Conservation (phyloP, 1,139 yeast species). For the Nakaseomyces delphensis region DNA sequence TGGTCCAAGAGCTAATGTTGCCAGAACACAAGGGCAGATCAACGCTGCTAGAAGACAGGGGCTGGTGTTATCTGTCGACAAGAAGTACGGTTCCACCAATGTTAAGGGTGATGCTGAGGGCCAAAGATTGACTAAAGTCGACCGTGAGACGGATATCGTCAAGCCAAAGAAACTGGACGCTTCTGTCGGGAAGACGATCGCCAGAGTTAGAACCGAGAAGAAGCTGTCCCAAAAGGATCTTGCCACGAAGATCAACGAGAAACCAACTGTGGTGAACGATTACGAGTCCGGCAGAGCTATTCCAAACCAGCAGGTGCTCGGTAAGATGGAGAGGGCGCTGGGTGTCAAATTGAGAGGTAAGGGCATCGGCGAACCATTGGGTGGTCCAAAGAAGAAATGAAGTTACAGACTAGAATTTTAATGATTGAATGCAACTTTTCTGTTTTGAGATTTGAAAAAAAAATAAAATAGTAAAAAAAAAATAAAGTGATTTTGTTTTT, state of each 20-base stretch:
- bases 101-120: conserved; percentile 78
- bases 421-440: conserved; percentile 3
- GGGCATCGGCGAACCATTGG: conserved; percentile 83
- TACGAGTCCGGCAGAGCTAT: conserved; percentile 96
- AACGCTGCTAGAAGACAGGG: conserved; percentile 94
- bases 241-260: conserved; percentile 91
- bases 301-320: conserved; percentile 91
- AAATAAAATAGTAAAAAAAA: neutral
- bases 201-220: conserved; percentile 82
- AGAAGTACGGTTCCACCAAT: conserved; percentile 69
- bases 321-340: conserved; percentile 85
- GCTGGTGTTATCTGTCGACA: conserved; percentile 80
- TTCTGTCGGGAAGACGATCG: conserved; percentile 80
- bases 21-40: conserved; percentile 65
- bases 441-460: neutral
- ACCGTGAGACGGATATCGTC: conserved; percentile 87
- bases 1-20: conserved; percentile 82
- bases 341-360: conserved; percentile 96
- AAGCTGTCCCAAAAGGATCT: conserved; percentile 87
- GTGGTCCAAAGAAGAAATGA: conserved; percentile 36
- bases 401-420: neutral
- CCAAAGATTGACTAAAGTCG: conserved; percentile 87
- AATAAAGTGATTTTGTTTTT: no score
- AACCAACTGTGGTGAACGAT: conserved; percentile 90
- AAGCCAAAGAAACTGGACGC: conserved; percentile 83